Evolutionary conservation across 345 rosid species (phyloP), one percentile per base, ranked within the genome.

Genomic region (Crucihimalaya himalaica): DNA sequence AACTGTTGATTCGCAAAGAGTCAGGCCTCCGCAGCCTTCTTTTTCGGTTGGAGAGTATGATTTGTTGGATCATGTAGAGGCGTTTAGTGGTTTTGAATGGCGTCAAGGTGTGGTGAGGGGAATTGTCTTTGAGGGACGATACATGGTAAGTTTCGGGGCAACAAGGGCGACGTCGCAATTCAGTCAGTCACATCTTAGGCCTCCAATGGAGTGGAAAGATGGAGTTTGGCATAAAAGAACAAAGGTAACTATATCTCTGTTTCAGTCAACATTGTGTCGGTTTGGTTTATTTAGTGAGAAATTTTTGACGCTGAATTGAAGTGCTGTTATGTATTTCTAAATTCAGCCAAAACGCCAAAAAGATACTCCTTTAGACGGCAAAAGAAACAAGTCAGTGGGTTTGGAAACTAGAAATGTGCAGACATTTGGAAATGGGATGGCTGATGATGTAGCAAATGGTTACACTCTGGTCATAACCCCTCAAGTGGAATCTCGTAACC

Each of bases 401-500:
- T 23, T 23, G 2, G n/a, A 11, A 12, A 52, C 32, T 52, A 6
- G 9, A 25, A 53, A 27, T 27, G 11, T 43, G 68, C 78, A 80
- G 86, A 80, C 62, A 51, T n/a, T n/a, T n/a, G n/a, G 68, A 43
- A 56, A 56, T 50, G 55, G 65, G 52, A 64, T 65, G 61, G 20
- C 21, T 37, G 75, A 77, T 14, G 29, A 47, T 64, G 74, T 73
- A 48, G 66, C 54, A 25, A 32, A 55, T 61, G 85, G 84, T 58
- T 21, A 32, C 7, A 31, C 46, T 47, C 27, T 40, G 4, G 21
- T 31, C 55, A 63, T 42, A 63, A 46, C 9, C n/a, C 37, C 1
- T 0, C 13, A 18, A 37, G 3, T 12, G 1, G 21, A 6, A 15
- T 21, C 35, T 66, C 12, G 5, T 53, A 66, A 4, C 8, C 25